Conservation (phyloP, 345 rosid species). For the Eucalyptus marginata region DNA sequence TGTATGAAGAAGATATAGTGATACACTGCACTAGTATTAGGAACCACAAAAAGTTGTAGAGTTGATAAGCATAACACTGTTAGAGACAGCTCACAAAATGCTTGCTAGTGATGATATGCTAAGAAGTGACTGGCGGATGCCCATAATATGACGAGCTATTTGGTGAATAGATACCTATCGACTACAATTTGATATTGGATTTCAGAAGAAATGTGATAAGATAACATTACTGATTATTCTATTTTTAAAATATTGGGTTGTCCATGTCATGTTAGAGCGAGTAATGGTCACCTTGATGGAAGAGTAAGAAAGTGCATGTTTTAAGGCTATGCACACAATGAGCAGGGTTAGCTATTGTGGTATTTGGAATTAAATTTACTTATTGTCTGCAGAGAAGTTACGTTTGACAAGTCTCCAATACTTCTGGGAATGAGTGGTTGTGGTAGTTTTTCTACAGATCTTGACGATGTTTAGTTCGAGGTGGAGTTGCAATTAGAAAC, state of each 20-base stretch:
- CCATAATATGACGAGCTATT: not conserved
- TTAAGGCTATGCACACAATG: not conserved
- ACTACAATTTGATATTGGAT: not conserved
- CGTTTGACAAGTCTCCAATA: not conserved
- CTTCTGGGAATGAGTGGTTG: not conserved
- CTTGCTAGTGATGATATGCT: not conserved
- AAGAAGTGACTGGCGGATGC: not conserved
- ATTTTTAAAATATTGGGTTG: too few relatives aligned
- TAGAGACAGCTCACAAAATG: not conserved
- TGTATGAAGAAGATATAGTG: not conserved
- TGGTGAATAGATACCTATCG: not conserved
- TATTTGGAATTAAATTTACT: not conserved
- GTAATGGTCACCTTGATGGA: not conserved
- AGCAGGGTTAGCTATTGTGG: accelerated
- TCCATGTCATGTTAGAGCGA: not conserved
- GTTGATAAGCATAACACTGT: not conserved
- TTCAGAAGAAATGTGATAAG: accelerated
- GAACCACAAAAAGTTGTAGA: not conserved
- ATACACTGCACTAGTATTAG: accelerated
- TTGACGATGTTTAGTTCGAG: not conserved
- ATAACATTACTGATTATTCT: too few relatives aligned
- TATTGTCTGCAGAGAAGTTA: accelerated
- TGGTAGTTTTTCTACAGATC: not conserved
- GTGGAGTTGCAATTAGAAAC: too few relatives aligned
- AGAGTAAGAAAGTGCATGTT: not conserved